These are phyloP conservation scores for Xylariaceae sp. DNA, from an alignment of 2,329 filamentous ascomycete genomes.

Conservation along the genomic window DNA sequence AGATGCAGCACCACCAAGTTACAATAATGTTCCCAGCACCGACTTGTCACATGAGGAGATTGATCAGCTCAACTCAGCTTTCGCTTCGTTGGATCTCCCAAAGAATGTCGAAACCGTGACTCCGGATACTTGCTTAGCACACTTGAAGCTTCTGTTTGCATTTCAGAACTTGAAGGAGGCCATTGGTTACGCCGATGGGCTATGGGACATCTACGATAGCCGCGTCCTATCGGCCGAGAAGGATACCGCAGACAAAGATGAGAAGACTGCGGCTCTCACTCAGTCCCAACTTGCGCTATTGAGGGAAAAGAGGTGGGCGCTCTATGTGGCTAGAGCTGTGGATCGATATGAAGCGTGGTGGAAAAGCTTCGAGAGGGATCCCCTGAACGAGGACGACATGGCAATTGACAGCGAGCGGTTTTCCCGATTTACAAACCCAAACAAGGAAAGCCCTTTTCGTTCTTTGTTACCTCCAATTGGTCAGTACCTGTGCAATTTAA, in stretches of 20 bases:
- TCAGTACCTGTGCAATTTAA: conserved; percentile 28
- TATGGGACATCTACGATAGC: conserved; percentile 62
- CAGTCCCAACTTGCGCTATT: conserved; percentile 50
- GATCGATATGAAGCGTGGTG: conserved; percentile 69
- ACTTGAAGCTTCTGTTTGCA: conserved; percentile 70
- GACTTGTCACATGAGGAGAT: conserved; percentile 14
- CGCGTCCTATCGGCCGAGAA: conserved; percentile 30
- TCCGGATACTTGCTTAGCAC: conserved; percentile 62
- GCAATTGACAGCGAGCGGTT: conserved; percentile 27
- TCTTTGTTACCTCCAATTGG: conserved; percentile 58
- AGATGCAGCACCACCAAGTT: conserved; percentile 19
- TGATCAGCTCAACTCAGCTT: conserved; percentile 31
- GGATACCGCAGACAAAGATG: conserved; percentile 4
- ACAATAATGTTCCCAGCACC: conserved; percentile 7
- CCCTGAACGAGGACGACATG: conserved; percentile 39
- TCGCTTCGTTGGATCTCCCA: conserved; percentile 38
- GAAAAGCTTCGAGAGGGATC: conserved; percentile 34
- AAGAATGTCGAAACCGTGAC: conserved; percentile 36
- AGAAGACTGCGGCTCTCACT: conserved; percentile 33
- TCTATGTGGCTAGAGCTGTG: conserved; percentile 67
- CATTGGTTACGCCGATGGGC: conserved; percentile 62
- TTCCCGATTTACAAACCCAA: conserved; percentile 28
- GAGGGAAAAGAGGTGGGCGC: conserved; percentile 70
- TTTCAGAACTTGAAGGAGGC: conserved; percentile 66
- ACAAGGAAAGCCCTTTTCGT: conserved; percentile 16